Conservation (phyloP, 768 basidiomycete genomes). For the Tulasnella sp. region DNA sequence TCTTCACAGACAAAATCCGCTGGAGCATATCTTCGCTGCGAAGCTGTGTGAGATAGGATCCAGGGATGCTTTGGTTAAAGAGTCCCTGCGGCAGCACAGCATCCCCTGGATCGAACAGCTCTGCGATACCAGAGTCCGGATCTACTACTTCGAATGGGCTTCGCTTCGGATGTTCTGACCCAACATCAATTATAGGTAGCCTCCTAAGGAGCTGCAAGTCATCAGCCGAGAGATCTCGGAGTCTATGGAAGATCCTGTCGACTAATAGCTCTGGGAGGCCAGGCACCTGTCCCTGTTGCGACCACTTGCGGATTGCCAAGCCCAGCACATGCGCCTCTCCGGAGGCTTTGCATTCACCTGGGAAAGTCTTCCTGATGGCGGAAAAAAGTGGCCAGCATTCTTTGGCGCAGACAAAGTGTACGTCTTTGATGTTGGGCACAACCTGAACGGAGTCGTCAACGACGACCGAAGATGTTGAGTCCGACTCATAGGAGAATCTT, state of each 20-base stretch:
- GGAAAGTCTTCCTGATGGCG: not conserved
- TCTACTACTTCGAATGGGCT: not conserved
- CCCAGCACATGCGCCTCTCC: not conserved
- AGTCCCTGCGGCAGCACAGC: not conserved
- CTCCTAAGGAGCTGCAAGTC: not conserved
- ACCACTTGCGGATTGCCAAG: not conserved
- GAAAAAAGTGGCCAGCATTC: not conserved
- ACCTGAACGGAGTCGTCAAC: not conserved
- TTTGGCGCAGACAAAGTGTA: not conserved
- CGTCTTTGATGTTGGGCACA: not conserved
- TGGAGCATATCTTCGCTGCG: not conserved
- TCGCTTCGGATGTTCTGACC: not conserved
- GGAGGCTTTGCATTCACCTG: not conserved
- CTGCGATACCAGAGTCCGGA: not conserved
- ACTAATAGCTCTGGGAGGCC: not conserved
- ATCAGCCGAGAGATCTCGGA: not conserved
- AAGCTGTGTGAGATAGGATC: not conserved
- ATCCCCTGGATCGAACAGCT: constrained; percentile 1
- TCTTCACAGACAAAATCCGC: not conserved
- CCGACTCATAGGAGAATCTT: not conserved
- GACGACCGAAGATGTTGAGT: not conserved
- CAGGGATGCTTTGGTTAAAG: not conserved
- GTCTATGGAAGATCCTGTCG: not conserved
- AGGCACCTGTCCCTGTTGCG: not conserved
- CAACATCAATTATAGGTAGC: not conserved